These are phyloP conservation scores for Xylariomycetidae sp. DNA, from an alignment of 2,329 filamentous ascomycete genomes.

Conservation along the genomic window DNA sequence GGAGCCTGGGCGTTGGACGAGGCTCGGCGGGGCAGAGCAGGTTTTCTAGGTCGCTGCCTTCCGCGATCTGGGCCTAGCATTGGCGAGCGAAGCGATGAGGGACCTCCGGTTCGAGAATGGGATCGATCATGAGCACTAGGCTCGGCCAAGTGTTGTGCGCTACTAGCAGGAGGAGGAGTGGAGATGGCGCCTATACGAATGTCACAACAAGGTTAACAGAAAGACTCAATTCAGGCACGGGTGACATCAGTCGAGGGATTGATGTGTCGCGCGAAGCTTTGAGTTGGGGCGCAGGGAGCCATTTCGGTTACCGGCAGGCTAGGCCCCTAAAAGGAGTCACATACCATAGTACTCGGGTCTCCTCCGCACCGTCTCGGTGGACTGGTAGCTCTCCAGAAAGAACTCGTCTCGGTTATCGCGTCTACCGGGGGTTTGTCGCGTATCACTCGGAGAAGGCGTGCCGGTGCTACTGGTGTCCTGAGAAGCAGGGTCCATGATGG, in stretches of 20 bases:
- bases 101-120: slow-evolving; percentile 28
- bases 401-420: slow-evolving; percentile 36
- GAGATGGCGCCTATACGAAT: slow-evolving; percentile 27
- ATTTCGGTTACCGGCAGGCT: slow-evolving; percentile 7
- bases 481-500: slow-evolving; percentile 46
- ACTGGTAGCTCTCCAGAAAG: slow-evolving; percentile 51
- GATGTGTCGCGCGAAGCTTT: slow-evolving; percentile 6
- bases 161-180: slow-evolving; percentile 21
- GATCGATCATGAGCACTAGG: slow-evolving; percentile 34
- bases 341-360: slow-evolving; percentile 57
- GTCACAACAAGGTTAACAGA: slow-evolving; percentile 17
- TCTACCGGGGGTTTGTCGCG: slow-evolving; percentile 35
- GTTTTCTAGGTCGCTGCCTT: slow-evolving; percentile 61
- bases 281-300: slow-evolving; percentile 7
- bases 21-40: slow-evolving; percentile 65
- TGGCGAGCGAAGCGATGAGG: slow-evolving; percentile 38
- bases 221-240: too few relatives aligned
- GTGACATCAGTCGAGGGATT: slow-evolving; percentile 8
- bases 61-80: slow-evolving; percentile 43
- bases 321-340: slow-evolving; percentile 16
- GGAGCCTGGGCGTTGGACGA: slow-evolving; percentile 69
- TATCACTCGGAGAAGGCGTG: slow-evolving; percentile 45
- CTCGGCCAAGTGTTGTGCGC: slow-evolving; percentile 29
- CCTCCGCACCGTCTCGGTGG: slow-evolving; percentile 56
- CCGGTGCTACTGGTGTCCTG: slow-evolving; percentile 33